Conservation (phyloP, 257 asterid genomes). For the Phtheirospermum japonicum region DNA sequence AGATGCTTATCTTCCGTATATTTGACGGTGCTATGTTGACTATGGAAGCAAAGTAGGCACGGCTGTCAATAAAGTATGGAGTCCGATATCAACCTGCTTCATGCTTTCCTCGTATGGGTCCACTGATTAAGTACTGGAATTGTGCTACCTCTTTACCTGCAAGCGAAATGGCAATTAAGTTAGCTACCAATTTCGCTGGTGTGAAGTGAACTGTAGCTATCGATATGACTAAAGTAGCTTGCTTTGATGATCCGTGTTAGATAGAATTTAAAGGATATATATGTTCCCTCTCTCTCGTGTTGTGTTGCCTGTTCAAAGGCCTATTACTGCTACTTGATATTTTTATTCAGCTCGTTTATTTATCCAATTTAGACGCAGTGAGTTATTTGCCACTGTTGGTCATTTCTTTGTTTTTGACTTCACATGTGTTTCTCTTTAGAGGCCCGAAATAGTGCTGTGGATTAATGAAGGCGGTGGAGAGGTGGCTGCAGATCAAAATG, state of each 20-base stretch:
- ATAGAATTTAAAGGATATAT: slow-evolving; percentile 2
- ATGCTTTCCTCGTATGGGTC: slow-evolving; percentile 14
- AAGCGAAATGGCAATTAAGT: neutral
- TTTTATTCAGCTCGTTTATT: slow-evolving; percentile 5
- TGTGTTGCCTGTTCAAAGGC: no score
- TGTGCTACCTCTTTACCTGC: slow-evolving; percentile 15
- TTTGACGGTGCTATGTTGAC: neutral
- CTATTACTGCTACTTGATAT: neutral
- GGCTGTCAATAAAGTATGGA: neutral
- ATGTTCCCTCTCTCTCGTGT: neutral
- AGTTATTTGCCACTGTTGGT: slow-evolving; percentile 23
- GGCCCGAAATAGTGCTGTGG: slow-evolving; percentile 81
- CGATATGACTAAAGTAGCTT: slow-evolving; percentile 20
- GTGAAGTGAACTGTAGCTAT: slow-evolving; percentile 16
- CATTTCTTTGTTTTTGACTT: slow-evolving; percentile 19
- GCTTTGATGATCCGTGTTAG: slow-evolving; percentile 20
- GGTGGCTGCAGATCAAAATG: slow-evolving; percentile 54
- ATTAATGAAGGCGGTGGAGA: slow-evolving; percentile 81
- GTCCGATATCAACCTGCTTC: slow-evolving; percentile 12
- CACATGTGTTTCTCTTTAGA: slow-evolving; percentile 45
- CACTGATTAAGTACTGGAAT: neutral
- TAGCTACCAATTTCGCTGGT: slow-evolving; percentile 10
- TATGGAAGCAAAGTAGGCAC: slow-evolving; percentile 16
- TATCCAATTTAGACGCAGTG: slow-evolving; percentile 10
- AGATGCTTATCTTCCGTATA: neutral